A percentile compares a stretch with the other conserved stretches of the same genome.
phyloP scores from a whole-genome alignment of 805 yeast species.

The Metschnikowia lachancei region DNA sequence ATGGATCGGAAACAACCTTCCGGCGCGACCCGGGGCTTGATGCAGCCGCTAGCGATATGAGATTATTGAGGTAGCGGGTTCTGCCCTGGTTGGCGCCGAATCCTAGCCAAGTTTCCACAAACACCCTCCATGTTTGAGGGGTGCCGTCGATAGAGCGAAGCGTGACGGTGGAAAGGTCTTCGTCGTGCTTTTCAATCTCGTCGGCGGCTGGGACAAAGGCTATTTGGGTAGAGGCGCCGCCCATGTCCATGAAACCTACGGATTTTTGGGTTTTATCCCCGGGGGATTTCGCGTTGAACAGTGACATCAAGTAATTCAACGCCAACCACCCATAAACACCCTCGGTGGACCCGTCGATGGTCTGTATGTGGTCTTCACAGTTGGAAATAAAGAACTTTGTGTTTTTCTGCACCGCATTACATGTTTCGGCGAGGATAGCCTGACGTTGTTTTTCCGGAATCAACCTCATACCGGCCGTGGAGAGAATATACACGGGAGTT shows the following conservation, averaged over 20 bases:
- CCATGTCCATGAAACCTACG: conserved; percentile 97
- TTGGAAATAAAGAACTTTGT: conserved; percentile 54
- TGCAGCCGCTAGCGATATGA: conserved; percentile 36
- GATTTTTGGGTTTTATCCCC: conserved; percentile 45
- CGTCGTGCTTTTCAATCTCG: conserved; percentile 63
- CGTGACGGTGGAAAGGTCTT: conserved; percentile 67
- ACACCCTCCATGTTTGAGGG: conserved; percentile 74
- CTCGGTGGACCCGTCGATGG: conserved; percentile 92
- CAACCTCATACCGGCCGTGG: conserved; percentile 96
- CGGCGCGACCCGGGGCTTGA: conserved; percentile 9
- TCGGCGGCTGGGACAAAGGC: conserved; percentile 79
- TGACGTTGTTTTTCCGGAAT: conserved; percentile 53
- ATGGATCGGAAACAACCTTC: conserved; percentile 58
- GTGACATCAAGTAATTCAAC: conserved; percentile 75
- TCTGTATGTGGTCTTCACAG: conserved; percentile 72
- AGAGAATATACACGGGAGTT: conserved; percentile 87
- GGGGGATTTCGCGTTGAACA: conserved; percentile 45
- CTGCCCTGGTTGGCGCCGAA: conserved; percentile 97
- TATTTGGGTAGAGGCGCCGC: conserved; percentile 96
- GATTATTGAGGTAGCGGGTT: conserved; percentile 59
- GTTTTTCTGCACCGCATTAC: conserved; percentile 51
- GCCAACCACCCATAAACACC: conserved; percentile 97
- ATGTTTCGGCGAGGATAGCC: conserved; percentile 56
- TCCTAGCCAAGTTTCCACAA: conserved; percentile 96
- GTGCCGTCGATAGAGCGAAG: conserved; percentile 71